Evolutionary conservation across 1,139 yeast species (phyloP), one percentile per base, ranked within the genome.

Genomic region (Kodamaea ohmeri): DNA sequence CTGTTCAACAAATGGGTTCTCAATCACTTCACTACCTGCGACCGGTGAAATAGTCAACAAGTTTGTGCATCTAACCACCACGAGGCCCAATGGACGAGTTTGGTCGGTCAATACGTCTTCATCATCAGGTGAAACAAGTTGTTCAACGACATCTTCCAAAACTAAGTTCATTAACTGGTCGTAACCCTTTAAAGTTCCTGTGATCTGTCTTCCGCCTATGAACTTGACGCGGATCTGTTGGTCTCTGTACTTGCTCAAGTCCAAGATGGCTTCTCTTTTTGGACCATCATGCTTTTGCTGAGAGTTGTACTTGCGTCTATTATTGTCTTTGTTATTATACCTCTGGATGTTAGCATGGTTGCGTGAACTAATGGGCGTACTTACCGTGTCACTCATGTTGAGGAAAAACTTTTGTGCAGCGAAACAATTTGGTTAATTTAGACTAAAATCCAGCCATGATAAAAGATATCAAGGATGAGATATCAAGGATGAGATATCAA

Each of bases 111-210:
- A 63, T 2, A 60, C 55, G 21, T 72, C 58, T 19, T 66, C 80
- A 45, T 82, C 88, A 37, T 78, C 82, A 13, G 81, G 76, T 46
- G 83, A 89, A 58, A 84, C 71, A 39, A 82, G 50, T 21, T 73
- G 74, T 58, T 92, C 97, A 34, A 73, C 73, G 9, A 86, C 90
- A 33, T 89, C 82, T 52, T 89, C 96, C 49, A 92, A 73, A 6
- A 92, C 97, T 51, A 92, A 71, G 63, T 92, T 92, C 95, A 90
- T 84, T 60, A 89, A 73, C 60, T 86, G 95, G 59, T 92, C 98
- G 58, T 76, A 89, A 14, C 98, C 97, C 53, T 85, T 87, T 51
- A 92, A 73, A 1, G 67, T 64, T 17, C 98, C 98, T 18, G 73
- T 71, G 7, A 90, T 81, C 56, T 70, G 67, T 58, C 97, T 77